Base-by-base conservation (phyloP, 2,329 filamentous ascomycete species). In the Clarireedia homoeocarpa region DNA sequence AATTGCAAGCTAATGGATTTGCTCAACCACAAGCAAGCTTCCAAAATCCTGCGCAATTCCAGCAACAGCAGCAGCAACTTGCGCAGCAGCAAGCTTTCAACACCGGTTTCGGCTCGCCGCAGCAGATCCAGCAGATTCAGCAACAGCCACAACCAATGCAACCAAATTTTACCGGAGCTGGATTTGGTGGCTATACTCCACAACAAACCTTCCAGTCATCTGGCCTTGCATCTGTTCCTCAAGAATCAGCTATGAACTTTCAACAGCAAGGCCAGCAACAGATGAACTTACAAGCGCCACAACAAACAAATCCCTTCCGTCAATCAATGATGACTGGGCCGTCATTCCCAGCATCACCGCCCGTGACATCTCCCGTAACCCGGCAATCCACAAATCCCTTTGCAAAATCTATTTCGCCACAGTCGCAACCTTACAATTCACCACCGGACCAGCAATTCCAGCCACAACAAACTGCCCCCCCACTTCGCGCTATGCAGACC, bases 311-410 rank as follows among this genome's bases (percentile, higher is more conserved):
- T 69, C 94, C 94, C 0, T 99, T 99, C 81, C 82, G 94, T 44
- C 87, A 91, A 68, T 96, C 92, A 1, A 92, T 92, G 84, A 76
- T 96, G 74, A 77, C 71, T 44, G 66, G 68, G 30, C 69, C 73
- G 24, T 65, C 69, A 52, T 70, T 75, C 58, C 68, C 75, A 59
- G 70, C 75, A 53, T 73, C 75, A 42, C 63, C 66, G 24, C 69
- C 73, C 30, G 68, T 76, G n/a, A 69, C 74, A 60, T 67, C 73
- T 57, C 67, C 76, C 47, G 65, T 78, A 48, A 72, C 72, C 53
- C 82, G 84, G 34, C 85, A 89, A 66, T 85, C 86, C 30, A 95
- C 89, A 3, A 96, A 95, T 65, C 91, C 91, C 0, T 95, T 97
- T 69, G 88, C 91, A 5, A 88, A 89, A 67, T 80, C 78, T 48